Evolutionary conservation across 2,329 filamentous ascomycete genomes (phyloP).

Genomic region (Davidsoniella australis): DNA sequence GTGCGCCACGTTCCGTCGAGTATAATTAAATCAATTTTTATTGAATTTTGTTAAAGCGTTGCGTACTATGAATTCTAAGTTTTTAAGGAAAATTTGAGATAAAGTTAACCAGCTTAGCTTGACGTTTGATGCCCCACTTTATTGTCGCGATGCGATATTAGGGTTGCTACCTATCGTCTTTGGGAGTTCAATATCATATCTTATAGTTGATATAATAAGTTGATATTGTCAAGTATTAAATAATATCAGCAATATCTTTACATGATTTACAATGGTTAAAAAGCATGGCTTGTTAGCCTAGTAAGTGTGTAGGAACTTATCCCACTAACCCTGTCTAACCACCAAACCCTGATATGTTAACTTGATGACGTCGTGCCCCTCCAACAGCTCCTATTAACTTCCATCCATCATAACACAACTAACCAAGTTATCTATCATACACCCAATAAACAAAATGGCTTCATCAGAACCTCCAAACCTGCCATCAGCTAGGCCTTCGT

Average conservation of each 20-base stretch:
- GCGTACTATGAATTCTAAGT: no score
- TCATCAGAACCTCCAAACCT: not conserved
- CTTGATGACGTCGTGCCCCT: slow-evolving; percentile 6
- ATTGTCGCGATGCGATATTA: not conserved
- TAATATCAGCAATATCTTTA: no score
- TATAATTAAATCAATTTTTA: slow-evolving; percentile 6
- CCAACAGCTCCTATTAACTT: not conserved
- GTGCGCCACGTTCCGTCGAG: no score
- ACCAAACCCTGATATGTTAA: not conserved
- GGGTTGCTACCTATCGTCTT: not conserved
- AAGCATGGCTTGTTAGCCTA: no score
- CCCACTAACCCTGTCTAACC: not conserved
- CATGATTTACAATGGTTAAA: no score
- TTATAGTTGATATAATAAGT: no score
- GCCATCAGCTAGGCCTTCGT: not conserved
- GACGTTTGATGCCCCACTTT: not conserved
- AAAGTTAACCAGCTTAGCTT: not conserved
- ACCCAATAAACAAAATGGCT: not conserved
- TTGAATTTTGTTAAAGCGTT: no score
- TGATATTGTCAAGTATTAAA: no score
- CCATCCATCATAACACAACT: not conserved
- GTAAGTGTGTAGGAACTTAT: no score
- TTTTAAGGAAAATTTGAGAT: not conserved
- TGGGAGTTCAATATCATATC: no score
- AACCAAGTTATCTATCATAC: not conserved